These are phyloP conservation scores for Mucor racemosus DNA, from an alignment of 371 early-diverging fungal genomes.

Conservation along the genomic window DNA sequence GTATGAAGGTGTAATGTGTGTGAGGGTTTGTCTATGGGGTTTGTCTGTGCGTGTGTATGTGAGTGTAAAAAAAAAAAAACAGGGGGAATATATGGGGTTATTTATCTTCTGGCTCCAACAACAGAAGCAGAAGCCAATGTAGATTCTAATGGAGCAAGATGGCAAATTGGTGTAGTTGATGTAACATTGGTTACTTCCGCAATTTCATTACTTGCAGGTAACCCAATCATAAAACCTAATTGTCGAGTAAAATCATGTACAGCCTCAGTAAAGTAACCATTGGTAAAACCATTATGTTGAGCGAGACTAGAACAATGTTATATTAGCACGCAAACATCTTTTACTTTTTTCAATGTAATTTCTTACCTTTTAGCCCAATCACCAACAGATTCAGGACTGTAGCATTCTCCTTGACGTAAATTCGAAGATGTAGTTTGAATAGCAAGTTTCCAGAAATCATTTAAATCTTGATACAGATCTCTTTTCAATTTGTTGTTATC, in stretches of 20 bases:
- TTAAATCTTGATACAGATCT: slow-evolving; percentile 74
- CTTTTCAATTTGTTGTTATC: slow-evolving; percentile 69
- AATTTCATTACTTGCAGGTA: slow-evolving; percentile 14
- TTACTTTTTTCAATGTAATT: background rate
- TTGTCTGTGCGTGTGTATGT: background rate
- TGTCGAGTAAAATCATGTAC: slow-evolving; percentile 69
- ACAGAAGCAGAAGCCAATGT: slow-evolving; percentile 38
- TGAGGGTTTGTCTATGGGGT: background rate
- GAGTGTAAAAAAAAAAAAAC: background rate
- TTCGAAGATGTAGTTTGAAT: slow-evolving; percentile 73
- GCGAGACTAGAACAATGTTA: slow-evolving; percentile 45
- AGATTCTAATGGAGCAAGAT: slow-evolving; percentile 34
- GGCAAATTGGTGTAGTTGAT: slow-evolving; percentile 24
- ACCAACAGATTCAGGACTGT: slow-evolving; percentile 70
- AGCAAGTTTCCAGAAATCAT: slow-evolving; percentile 78
- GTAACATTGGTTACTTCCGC: background rate
- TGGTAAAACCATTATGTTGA: slow-evolving; percentile 58
- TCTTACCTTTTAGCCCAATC: slow-evolving; percentile 81
- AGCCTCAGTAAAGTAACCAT: slow-evolving; percentile 52
- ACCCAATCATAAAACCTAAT: slow-evolving; percentile 74
- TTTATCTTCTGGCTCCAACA: slow-evolving; percentile 41
- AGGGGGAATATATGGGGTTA: slow-evolving; percentile 2
- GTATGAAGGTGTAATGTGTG: no score
- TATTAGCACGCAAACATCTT: background rate
- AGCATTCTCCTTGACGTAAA: slow-evolving; percentile 78